These are phyloP conservation scores for Rosa lucieae DNA, from an alignment of 306 rosid species.

Conservation along the genomic window DNA sequence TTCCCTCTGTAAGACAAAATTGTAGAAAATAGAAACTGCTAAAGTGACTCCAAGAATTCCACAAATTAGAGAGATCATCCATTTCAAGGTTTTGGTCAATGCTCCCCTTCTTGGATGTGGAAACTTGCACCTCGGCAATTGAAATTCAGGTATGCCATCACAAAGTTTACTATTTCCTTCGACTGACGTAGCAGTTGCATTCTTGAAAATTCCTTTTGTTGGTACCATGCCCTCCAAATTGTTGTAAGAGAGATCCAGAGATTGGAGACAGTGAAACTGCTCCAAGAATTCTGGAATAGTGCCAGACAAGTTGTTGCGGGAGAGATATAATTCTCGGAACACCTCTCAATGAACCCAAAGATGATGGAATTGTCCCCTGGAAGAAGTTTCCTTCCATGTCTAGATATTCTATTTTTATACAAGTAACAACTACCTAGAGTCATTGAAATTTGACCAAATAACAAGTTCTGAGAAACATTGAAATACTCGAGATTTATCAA, in stretches of 20 bases:
- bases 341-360: constrained; percentile 1
- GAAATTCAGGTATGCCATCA: neutral
- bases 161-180: constrained; percentile 4
- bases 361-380: neutral
- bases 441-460: neutral
- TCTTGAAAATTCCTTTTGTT: neutral
- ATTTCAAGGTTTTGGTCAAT: neutral
- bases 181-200: neutral
- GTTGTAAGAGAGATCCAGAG: neutral
- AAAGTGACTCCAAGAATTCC: neutral
- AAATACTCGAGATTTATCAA: neutral
- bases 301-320: neutral
- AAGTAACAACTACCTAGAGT: neutral
- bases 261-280: neutral
- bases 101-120: neutral
- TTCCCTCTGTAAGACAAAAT: neutral
- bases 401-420: neutral
- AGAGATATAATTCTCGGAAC: neutral
- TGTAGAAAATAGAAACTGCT: no score
- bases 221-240: constrained; percentile 2
- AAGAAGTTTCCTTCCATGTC: neutral
- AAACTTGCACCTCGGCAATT: neutral
- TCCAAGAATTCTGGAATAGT: neutral
- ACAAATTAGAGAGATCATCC: neutral
- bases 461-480: neutral